Percentiles rank a stretch among this genome's conserved stretches.
These are phyloP conservation scores for Neoboletus brunneissimus DNA, from an alignment of 768 basidiomycete genomes.

Conservation along the genomic window DNA sequence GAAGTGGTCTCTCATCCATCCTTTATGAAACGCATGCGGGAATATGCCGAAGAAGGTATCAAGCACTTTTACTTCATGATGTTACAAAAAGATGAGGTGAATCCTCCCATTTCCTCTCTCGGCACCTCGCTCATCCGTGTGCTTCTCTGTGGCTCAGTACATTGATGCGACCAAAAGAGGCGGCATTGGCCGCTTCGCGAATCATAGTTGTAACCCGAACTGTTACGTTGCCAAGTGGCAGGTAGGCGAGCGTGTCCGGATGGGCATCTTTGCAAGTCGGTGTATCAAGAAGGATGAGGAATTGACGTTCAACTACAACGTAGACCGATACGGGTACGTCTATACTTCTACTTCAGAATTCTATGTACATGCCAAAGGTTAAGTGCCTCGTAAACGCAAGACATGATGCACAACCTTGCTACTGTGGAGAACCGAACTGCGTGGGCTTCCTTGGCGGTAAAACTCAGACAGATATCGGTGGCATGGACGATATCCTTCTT, in stretches of 20 bases:
- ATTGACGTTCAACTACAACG: constrained; percentile 98
- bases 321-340: constrained; percentile 94
- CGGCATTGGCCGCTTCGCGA: constrained; percentile 94
- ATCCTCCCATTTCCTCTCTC: constrained; percentile 20
- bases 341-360: neutral
- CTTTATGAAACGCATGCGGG: constrained; percentile 92
- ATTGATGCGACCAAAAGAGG: constrained; percentile 98
- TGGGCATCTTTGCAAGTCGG: constrained; percentile 97
- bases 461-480: constrained; percentile 93
- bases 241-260: constrained; percentile 80
- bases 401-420: constrained; percentile 92
- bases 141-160: constrained; percentile 49
- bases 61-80: constrained; percentile 99
- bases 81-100: constrained; percentile 94
- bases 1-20: constrained; percentile 87
- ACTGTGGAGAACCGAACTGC: constrained; percentile 94
- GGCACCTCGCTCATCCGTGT: neutral
- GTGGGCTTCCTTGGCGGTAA: constrained; percentile 97
- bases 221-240: constrained; percentile 99
- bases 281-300: constrained; percentile 77
- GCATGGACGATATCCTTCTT: constrained; percentile 92
- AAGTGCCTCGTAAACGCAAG: constrained; percentile 37
- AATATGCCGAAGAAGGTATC: constrained; percentile 91
- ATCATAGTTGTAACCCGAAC: constrained; percentile 97
- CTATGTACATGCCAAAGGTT: neutral